Evolutionary conservation across 1,139 yeast species (phyloP), one percentile per base, ranked within the genome.

Genomic region (Diutina neorugosa): DNA sequence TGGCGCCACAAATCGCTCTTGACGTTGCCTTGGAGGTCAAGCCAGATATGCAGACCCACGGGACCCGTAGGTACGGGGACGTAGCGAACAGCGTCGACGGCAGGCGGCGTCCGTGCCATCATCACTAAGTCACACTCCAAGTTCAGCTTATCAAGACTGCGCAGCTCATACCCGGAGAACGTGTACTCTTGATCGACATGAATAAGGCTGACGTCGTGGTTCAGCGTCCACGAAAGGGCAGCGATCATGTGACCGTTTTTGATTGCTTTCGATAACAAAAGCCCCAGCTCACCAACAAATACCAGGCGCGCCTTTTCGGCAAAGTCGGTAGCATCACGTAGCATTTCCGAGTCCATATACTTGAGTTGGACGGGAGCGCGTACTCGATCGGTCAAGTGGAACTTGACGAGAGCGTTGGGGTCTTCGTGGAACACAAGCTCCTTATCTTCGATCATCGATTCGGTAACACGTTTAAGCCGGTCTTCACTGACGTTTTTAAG

Each of bases 41-140:
- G 20, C 50, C 50, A 46, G 5, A 46, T 18, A n/a, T 46, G 50
- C 19, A n/a, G 21, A 11, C 50, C 50, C 16, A 27, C 21, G 16
- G 27, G 18, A 5, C 50, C 50, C 3, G 21, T 16, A 12, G 50
- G 50, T 7, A 46, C 50, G 40, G 50, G 50, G n/a, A 46, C 40
- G n/a, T 25, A 34, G 18, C 23, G 20, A 8, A 46, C 14, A 14
- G 27, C 37, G 7, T 18, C 20, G 14, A n/a, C 14, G 4, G 14
- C n/a, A 2, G 50, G 50, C 12, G 37, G 37, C n/a, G 12, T n/a
- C 8, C 20, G 12, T 20, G 18, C 20, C 20, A 25, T 16, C 19
- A 46, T 7, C 50, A 46, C 50, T 41, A 46, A 8, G 21, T 46
- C 50, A 46, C 50, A 46, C n/a, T 18, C 18, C 40, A 46, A 46